Base-by-base conservation (phyloP, 805 yeast species). In the Saccharomycopsis schoenii region DNA sequence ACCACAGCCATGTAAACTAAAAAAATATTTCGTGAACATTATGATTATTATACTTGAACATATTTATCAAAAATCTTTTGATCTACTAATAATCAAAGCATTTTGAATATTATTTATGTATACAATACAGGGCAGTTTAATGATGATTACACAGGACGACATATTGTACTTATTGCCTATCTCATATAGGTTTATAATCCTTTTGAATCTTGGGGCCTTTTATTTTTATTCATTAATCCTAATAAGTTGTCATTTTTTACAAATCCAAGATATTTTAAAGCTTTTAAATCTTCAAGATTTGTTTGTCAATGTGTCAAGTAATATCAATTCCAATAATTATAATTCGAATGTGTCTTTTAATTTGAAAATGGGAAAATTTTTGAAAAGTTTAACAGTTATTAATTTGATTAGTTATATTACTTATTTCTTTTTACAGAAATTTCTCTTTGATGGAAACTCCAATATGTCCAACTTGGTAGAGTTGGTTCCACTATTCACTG, bases 151-250 rank as follows among this genome's bases (percentile, higher is more conserved):
- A 19, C 56, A 58, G 58, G 40, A 34, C 42, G 43, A 39, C 6
- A 55, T 19, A 24, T 9, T 9, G 17, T 42, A 14, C 24, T 12
- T 47, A 41, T 54, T 56, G n/a, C 62, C 62, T 17, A 19, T 61
- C 15, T 52, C 60, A 15, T 61, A 56, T 39, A 50, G 64, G 42
- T 21, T 61, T 19, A 37, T 59, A 11, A 24, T 55, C 15, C 58
- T 61, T 40, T 34, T 58, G 6, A 61, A 61, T 39, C 17, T 59
- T 19, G 61, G 61, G 24, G 56, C 59, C 19, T 24, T 61, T 15
- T 61, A 61, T 39, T 61, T 52, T n/a, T 59, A 37, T 37, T 24
- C 39, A 12, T 29, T 61, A 11, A 39, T 61, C 36, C 8, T 29
- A 34, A 29, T 59, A 21, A 9, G 54, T 25, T 40, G 25, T 50